Conservation (phyloP, 208 protist species). For the Giardia muris region DNA sequence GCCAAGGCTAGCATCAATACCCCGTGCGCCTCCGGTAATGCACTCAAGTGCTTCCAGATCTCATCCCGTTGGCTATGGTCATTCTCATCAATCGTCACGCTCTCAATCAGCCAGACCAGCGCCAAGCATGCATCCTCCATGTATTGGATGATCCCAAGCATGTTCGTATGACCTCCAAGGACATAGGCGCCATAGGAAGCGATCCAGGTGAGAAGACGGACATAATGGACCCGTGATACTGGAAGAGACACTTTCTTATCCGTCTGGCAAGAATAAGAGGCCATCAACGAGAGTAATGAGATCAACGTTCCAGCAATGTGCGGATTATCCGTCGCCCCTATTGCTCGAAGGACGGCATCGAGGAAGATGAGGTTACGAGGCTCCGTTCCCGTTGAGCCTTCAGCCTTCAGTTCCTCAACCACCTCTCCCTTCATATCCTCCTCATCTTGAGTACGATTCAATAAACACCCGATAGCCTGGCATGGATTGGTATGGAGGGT, state of each 20-base stretch:
- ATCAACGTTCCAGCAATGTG: neutral
- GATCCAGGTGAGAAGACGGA: neutral
- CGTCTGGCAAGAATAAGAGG: neutral
- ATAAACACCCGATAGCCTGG: neutral
- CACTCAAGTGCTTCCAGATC: neutral
- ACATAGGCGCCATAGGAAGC: neutral
- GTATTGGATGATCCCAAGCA: neutral
- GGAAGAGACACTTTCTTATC: neutral
- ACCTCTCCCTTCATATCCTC: neutral
- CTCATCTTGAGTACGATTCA: neutral
- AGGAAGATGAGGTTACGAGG: neutral
- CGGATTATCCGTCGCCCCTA: neutral
- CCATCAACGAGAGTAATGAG: neutral
- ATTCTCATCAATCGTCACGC: neutral
- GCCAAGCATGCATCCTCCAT: neutral
- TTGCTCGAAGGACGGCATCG: neutral
- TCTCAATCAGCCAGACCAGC: neutral
- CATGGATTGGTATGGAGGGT: neutral
- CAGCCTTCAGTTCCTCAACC: neutral
- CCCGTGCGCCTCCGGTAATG: neutral
- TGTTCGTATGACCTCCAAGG: neutral
- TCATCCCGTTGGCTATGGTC: neutral
- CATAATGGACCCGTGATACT: neutral
- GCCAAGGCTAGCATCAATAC: neutral
- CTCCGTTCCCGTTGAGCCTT: neutral